Evolutionary conservation across 768 basidiomycete species (phyloP).

Genomic region (Holtermanniella nyarrowii): DNA sequence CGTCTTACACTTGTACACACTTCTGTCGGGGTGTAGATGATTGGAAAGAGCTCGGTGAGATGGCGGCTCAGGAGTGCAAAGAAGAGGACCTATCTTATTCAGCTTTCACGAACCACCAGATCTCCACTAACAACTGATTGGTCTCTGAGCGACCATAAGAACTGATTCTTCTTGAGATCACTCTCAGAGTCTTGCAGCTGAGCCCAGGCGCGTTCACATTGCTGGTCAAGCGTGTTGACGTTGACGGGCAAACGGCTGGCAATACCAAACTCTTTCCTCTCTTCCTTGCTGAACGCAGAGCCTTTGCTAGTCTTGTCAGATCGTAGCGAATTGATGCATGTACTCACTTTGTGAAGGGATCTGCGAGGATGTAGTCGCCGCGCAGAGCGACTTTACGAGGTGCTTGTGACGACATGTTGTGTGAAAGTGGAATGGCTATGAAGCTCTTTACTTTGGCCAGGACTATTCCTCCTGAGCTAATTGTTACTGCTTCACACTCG

Average conservation of each 20-base stretch:
- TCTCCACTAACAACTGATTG: slow-evolving; percentile 1
- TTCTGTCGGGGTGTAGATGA: slow-evolving; percentile 42
- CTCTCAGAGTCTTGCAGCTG: slow-evolving; percentile 46
- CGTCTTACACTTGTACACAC: neutral
- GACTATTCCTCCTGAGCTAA: no score
- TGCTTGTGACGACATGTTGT: neutral
- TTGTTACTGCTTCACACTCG: no score
- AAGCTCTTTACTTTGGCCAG: no score
- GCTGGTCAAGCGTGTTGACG: slow-evolving; percentile 61
- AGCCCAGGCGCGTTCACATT: slow-evolving; percentile 62
- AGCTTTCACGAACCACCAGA: neutral
- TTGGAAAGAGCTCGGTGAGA: slow-evolving; percentile 49
- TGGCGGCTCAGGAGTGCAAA: slow-evolving; percentile 56
- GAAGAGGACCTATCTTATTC: slow-evolving; percentile 53
- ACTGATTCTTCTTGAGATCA: slow-evolving; percentile 58
- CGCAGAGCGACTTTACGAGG: slow-evolving; percentile 42
- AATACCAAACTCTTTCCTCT: slow-evolving; percentile 58
- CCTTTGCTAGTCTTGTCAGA: slow-evolving; percentile 49
- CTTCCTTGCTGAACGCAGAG: slow-evolving; percentile 58
- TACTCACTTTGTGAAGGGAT: slow-evolving; percentile 39
- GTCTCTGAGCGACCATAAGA: slow-evolving; percentile 42
- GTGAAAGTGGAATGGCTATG: no score
- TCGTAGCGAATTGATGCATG: neutral
- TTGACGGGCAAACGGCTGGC: slow-evolving; percentile 47
- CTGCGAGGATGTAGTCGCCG: slow-evolving; percentile 55